Evolutionary conservation across 345 rosid species (phyloP).

Genomic region (Draba incana): DNA sequence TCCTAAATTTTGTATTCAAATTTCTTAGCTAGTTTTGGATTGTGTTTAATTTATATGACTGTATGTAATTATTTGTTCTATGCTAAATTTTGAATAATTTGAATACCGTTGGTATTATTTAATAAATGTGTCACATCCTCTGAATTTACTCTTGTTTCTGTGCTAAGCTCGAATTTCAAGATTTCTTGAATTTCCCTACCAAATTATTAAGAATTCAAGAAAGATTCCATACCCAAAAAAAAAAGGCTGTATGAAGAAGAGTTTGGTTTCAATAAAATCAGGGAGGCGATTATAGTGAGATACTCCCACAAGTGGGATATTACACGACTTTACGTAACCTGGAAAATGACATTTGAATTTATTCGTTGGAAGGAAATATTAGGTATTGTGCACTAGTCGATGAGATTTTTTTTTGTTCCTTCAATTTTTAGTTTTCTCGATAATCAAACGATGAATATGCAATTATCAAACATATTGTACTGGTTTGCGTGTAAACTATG

Average conservation of each 20-base stretch:
- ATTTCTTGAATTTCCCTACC: background rate
- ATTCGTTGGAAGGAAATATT: conserved; percentile 3
- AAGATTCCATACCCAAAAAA: background rate
- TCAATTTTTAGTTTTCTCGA: background rate
- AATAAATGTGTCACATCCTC: background rate
- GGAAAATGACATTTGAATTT: conserved; percentile 25
- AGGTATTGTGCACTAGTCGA: conserved; percentile 3
- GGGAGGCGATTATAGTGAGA: background rate
- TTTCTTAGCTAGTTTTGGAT: too few species aligned
- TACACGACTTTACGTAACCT: conserved; percentile 27
- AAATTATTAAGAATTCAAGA: background rate
- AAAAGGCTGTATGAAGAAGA: background rate
- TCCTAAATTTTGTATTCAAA: background rate
- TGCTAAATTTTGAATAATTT: too few species aligned
- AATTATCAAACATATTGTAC: background rate
- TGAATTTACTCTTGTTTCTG: background rate
- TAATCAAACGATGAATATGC: background rate
- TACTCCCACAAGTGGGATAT: conserved; percentile 2
- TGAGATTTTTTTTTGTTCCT: conserved; percentile 11
- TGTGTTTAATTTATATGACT: too few species aligned
- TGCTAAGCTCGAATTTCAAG: background rate
- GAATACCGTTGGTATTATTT: background rate
- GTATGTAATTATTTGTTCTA: too few species aligned
- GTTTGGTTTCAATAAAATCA: conserved; percentile 22
- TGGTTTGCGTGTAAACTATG: background rate